Percentiles rank a stretch among this genome's conserved stretches.
These are phyloP conservation scores for Cutaneotrichosporon sp. DNA, from an alignment of 1,284 basidiomycete species.

Conservation along the genomic window DNA sequence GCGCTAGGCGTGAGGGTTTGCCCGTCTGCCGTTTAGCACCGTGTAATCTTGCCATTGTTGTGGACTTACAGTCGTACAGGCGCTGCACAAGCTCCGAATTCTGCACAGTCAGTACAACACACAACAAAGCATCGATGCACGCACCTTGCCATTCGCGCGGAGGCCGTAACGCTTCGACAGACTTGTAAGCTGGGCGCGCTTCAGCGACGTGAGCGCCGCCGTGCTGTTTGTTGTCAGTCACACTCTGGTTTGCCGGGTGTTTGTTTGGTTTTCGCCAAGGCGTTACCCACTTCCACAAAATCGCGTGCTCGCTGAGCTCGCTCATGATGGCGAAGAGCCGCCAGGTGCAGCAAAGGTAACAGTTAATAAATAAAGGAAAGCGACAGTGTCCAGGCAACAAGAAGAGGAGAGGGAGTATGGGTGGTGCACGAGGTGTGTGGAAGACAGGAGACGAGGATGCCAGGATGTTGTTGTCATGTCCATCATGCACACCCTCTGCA, in stretches of 20 bases:
- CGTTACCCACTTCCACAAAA: conserved; percentile 16
- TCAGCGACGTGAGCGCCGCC: conserved; percentile 39
- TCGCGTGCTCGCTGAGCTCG: conserved; percentile 19
- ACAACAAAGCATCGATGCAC: not conserved
- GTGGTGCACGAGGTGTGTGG: not conserved
- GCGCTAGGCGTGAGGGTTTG: conserved; percentile 12
- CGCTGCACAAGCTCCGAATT: conserved; percentile 39
- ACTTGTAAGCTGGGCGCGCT: conserved; percentile 44
- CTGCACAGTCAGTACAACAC: conserved; percentile 17
- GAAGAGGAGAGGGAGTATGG: not conserved
- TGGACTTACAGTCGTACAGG: conserved; percentile 37
- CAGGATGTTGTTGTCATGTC: not conserved
- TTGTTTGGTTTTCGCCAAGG: not conserved
- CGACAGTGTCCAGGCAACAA: not conserved
- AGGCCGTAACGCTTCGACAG: conserved; percentile 44
- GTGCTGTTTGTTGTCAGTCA: conserved; percentile 19
- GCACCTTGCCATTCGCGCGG: conserved; percentile 45
- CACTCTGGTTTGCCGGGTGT: not conserved
- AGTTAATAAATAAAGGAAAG: not conserved
- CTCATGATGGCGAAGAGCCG: conserved; percentile 3
- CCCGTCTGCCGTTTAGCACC: conserved; percentile 14
- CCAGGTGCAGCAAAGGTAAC: no score
- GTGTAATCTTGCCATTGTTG: not conserved
- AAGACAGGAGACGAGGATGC: not conserved
- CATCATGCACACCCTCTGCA: not conserved